A percentile compares a stretch with the other conserved stretches of the same genome.
Conservation (phyloP, 2,329 filamentous ascomycete genomes). For the Ceratocystis huliohia region DNA sequence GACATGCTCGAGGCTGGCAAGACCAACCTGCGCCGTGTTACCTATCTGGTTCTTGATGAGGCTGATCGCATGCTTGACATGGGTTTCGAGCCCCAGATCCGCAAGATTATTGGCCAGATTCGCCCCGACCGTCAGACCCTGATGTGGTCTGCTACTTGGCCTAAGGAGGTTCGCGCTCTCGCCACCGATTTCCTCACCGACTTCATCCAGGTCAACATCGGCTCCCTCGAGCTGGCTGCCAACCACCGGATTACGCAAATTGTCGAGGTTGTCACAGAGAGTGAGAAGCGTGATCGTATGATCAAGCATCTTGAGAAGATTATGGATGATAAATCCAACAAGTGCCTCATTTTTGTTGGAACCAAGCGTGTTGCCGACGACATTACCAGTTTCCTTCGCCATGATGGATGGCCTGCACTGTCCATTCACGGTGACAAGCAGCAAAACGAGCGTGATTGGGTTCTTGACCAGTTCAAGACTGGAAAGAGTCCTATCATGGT, state of each 20-base stretch:
- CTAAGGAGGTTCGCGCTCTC: slow-evolving; percentile 90
- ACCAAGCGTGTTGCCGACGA: slow-evolving; percentile 95
- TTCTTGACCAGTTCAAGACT: slow-evolving; percentile 98
- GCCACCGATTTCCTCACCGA: slow-evolving; percentile 83
- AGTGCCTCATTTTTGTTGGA: slow-evolving; percentile 86
- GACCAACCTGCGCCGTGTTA: slow-evolving; percentile 95
- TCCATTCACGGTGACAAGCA: slow-evolving; percentile 99
- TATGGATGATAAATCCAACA: slow-evolving; percentile 93
- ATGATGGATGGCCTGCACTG: slow-evolving; percentile 94
- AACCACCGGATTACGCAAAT: slow-evolving; percentile 98
- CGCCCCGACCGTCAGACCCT: slow-evolving; percentile 96
- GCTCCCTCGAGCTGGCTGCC: slow-evolving; percentile 87
- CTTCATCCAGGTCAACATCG: slow-evolving; percentile 98
- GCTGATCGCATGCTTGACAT: slow-evolving; percentile 99
- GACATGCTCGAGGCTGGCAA: slow-evolving; percentile 97
- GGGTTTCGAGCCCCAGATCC: slow-evolving; percentile 99
- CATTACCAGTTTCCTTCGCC: slow-evolving; percentile 91
- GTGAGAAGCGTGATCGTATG: slow-evolving; percentile 96
- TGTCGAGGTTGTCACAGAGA: slow-evolving; percentile 88
- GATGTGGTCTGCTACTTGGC: slow-evolving; percentile 99
- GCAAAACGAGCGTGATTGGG: slow-evolving; percentile 99
- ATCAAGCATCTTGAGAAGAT: slow-evolving; percentile 95
- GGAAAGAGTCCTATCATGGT: slow-evolving; percentile 99
- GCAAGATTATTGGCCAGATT: slow-evolving; percentile 96
- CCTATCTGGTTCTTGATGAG: slow-evolving; percentile 95